These are phyloP conservation scores for Penicillium brasilianum DNA, from an alignment of 2,329 filamentous ascomycete species.

Conservation along the genomic window DNA sequence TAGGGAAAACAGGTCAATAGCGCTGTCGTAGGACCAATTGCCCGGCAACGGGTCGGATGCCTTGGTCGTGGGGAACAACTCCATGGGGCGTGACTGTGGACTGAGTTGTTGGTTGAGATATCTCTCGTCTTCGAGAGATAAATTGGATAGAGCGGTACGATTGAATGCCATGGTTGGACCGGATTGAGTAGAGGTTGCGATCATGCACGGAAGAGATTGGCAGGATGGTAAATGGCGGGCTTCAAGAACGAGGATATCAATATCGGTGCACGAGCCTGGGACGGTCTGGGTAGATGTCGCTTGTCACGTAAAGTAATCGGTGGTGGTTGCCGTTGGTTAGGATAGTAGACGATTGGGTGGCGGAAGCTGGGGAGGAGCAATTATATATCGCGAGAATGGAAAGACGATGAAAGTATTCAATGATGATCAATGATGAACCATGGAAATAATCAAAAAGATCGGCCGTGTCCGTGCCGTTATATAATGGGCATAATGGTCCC, in stretches of 20 bases:
- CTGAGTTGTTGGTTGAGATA: slow-evolving; percentile 31
- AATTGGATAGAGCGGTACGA: slow-evolving; percentile 24
- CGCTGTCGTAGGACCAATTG: slow-evolving; percentile 44
- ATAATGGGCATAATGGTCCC: background rate
- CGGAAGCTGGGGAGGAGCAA: background rate
- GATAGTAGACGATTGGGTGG: background rate
- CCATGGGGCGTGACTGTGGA: slow-evolving; percentile 28
- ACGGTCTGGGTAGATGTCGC: slow-evolving; percentile 2
- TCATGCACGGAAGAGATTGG: background rate
- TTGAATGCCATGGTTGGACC: slow-evolving; percentile 26
- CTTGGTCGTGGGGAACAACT: slow-evolving; percentile 36
- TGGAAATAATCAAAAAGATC: background rate
- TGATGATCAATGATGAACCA: background rate
- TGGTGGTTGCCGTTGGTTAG: background rate
- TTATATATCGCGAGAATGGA: background rate
- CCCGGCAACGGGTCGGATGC: slow-evolving; percentile 42
- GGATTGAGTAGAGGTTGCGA: background rate
- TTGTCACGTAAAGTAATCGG: background rate
- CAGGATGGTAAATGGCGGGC: slow-evolving; percentile 4
- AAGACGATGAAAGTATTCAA: background rate
- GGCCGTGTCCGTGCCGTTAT: background rate
- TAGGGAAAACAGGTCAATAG: slow-evolving; percentile 42
- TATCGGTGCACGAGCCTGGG: slow-evolving; percentile 6
- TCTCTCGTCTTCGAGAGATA: slow-evolving; percentile 25
- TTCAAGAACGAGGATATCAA: slow-evolving; percentile 5